Base-by-base conservation (phyloP, 1,139 yeast species). In the Arxiozyma heterogenica region DNA sequence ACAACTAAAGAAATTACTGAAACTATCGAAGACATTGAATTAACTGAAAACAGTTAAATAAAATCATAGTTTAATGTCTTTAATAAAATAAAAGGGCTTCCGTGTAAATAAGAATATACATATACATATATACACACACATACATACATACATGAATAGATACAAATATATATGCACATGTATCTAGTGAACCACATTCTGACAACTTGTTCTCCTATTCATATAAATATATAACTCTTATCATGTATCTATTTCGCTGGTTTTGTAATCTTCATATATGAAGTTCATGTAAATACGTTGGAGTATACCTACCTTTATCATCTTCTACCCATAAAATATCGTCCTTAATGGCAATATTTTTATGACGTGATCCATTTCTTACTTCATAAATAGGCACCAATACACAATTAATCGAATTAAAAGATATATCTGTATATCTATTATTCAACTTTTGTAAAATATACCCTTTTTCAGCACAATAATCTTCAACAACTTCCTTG, bases 401-500 rank as follows among this genome's bases (percentile, higher is more conserved):
- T 3, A 52, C 42, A 23, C 49, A 53, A 41, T 52, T 54, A 22
- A 58, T 55, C 15, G 46, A 18, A 3, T 59, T 61, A 44, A 59
- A 53, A 9, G 60, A 58, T 20, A 65, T 49, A 25, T 60, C 59
- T 1, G 65, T 54, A 45, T 53, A 63, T 41, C 51, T 53, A 47
- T 56, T 55, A 4, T 54, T 47, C 2, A 49, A 8, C 48, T 63
- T 66, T 21, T 55, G 57, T 38, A 71, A 51, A 11, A 65, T 52
- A 20, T 67, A 58, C 4, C 69, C 69, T 47, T 71, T 61, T 8
- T 59, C 61, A 43, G 61, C 62, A 52, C 75, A 71, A 54, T 64
- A 72, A 39, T 67, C 79, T 53, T 78, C 81, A 11, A 81, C 73
- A 34, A 81, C 76, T 34, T 79, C 82, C 55, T 72, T 76, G 61